Base-by-base conservation (phyloP, 1,284 basidiomycete genomes). In the Coriolopsis trogii region DNA sequence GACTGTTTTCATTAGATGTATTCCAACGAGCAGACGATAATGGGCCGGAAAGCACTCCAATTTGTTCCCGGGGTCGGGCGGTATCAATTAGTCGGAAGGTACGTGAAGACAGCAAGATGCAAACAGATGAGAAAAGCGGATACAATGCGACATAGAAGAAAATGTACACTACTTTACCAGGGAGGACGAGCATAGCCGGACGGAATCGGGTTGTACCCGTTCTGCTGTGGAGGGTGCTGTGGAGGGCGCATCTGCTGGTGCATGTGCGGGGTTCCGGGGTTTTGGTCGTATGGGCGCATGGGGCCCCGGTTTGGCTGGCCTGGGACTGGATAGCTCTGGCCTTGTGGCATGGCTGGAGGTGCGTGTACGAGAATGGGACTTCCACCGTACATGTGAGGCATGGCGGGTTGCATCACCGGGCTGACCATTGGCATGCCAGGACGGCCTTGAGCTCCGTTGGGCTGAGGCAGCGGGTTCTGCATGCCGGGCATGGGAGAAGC, bases 321-420 rank as follows among this genome's bases (percentile, higher is more conserved):
- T 4, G 58, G 41, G 26, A 53, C 49, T 25, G 64, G 34, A 38
- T 65, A 66, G 68, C 53, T 49, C 51, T 60, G 64, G 44, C 55
- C 60, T 51, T 55, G 51, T 2, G 54, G 59, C 34, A 64, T 63
- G n/a, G 59, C 56, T 7, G 62, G 61, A 4, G 75, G 71, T 8
- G 82, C 70, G 58, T 81, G 85, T 73, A 89, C 78, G 65, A 89
- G 67, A 29, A 84, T 81, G 8, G 88, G 88, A 62, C 85, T 89
- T 29, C 76, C 73, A 6, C 75, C 71, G 65, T 88, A 90, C 78
- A 88, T 82, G 13, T 69, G 65, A 41, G 78, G 70, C 25, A 68
- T 72, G 6, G 82, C 77, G 64, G 82, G 82, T 31, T 79, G 68
- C 72, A 89, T 75, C 13, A 78, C 79, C n/a, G 88, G 88, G 64